A percentile compares a stretch with the other conserved stretches of the same genome.
These are phyloP conservation scores for Mycena vulgaris DNA, from an alignment of 768 basidiomycete species.

Conservation along the genomic window DNA sequence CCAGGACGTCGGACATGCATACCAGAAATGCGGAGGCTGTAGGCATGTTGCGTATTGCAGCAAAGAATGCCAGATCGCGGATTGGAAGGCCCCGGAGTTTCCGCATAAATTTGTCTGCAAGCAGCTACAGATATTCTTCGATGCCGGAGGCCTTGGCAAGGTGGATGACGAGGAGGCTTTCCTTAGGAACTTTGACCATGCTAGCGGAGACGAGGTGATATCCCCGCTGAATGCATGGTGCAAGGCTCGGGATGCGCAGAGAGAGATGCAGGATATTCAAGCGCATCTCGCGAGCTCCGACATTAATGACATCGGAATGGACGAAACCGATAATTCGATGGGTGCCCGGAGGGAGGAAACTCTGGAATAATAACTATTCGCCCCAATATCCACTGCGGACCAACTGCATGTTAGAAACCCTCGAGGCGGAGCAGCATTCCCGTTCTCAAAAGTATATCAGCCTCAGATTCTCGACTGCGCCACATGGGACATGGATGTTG, in stretches of 20 bases:
- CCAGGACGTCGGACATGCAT: slow-evolving; percentile 7
- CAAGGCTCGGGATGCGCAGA: background rate
- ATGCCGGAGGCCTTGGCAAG: background rate
- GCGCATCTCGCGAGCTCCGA: no score
- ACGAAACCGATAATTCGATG: no score
- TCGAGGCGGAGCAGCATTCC: no score
- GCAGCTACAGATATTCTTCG: background rate
- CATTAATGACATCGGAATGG: no score
- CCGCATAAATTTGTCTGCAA: slow-evolving; percentile 26
- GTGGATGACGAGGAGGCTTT: background rate
- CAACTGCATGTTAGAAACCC: no score
- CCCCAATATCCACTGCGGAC: no score
- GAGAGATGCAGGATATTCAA: no score
- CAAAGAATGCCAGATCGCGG: background rate
- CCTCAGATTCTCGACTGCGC: no score
- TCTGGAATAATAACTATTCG: no score
- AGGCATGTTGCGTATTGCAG: background rate
- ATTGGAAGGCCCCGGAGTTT: slow-evolving; percentile 38
- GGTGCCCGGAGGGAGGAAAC: no score
- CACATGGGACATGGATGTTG: no score
- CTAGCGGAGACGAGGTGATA: background rate
- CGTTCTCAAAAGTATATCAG: no score
- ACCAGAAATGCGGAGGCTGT: background rate
- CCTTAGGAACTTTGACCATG: background rate
- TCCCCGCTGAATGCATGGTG: background rate